phyloP scores from a whole-genome alignment of 345 rosid genomes.

The Acer saccharum region DNA sequence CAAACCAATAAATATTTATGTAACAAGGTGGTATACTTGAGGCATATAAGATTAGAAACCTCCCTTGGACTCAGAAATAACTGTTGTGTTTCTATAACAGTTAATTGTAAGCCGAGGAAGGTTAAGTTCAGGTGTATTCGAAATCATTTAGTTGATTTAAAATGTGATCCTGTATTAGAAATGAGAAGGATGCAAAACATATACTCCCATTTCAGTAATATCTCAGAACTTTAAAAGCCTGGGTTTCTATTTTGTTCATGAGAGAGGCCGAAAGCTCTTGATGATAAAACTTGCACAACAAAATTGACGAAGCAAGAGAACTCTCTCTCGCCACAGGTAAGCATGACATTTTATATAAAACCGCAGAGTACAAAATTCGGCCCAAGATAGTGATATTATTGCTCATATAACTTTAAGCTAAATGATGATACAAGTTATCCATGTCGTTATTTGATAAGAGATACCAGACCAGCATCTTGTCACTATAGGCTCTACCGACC shows the following conservation, averaged over 20 bases:
- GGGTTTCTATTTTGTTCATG: not conserved
- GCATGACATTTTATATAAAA: not conserved
- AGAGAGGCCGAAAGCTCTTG: not conserved
- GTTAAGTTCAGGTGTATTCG: too few relatives aligned
- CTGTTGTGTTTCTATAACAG: too few relatives aligned
- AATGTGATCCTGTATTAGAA: too few relatives aligned
- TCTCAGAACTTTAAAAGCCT: not conserved
- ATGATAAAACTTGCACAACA: not conserved
- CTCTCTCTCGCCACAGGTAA: not conserved
- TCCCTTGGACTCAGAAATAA: too few relatives aligned
- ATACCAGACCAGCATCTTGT: not conserved
- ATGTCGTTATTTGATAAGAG: not conserved
- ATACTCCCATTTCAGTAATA: too few relatives aligned
- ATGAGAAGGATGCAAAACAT: too few relatives aligned
- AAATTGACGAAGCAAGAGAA: slow-evolving; percentile 3
- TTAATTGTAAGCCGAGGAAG: too few relatives aligned
- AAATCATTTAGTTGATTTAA: too few relatives aligned
- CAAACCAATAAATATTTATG: too few relatives aligned
- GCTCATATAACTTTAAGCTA: not conserved
- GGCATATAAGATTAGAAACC: too few relatives aligned
- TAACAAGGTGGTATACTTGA: too few relatives aligned
- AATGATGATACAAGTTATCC: not conserved
- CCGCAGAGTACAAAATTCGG: slow-evolving; percentile 6
- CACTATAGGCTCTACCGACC: slow-evolving; percentile 1
- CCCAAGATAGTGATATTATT: not conserved